Percentiles rank a stretch among this genome's conserved stretches.
Conservation (phyloP, 1,139 yeast species). For the Yamadazyma dushanensis region DNA sequence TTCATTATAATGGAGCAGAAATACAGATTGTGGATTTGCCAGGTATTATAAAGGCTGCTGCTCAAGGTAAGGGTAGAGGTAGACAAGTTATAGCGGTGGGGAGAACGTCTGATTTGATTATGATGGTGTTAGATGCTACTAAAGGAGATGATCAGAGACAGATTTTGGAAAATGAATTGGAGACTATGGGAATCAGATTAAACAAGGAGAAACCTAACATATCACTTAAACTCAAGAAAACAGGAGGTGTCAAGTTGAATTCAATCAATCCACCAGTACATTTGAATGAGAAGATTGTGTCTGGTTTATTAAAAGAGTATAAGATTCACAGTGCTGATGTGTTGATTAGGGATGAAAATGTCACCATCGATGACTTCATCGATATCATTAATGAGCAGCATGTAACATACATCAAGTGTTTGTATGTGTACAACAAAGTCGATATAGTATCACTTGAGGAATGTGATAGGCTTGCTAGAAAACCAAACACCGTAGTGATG, state of each 20-base stretch:
- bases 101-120: constrained; percentile 86
- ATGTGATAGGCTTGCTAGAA: constrained; percentile 86
- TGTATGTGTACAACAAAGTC: constrained; percentile 91
- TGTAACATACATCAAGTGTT: constrained; percentile 84
- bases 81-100: constrained; percentile 96
- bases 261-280: constrained; percentile 79
- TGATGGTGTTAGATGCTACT: constrained; percentile 95
- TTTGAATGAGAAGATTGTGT: constrained; percentile 77
- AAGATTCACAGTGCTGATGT: constrained; percentile 93
- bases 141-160: constrained; percentile 86
- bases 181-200: constrained; percentile 89
- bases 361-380: constrained; percentile 90
- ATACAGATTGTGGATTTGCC: constrained; percentile 96
- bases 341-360: constrained; percentile 81
- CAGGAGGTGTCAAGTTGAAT: constrained; percentile 89
- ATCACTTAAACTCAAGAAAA: constrained; percentile 71
- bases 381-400: constrained; percentile 88
- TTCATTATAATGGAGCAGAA: constrained; percentile 94
- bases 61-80: constrained; percentile 97
- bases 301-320: constrained; percentile 78
- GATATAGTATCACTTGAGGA: constrained; percentile 96
- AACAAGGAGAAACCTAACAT: constrained; percentile 83
- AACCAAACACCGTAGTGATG: constrained; percentile 90
- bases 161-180: constrained; percentile 85
- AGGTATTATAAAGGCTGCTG: constrained; percentile 95